Base-by-base conservation (phyloP, 805 yeast genomes). In the Tanozyma kutaoensis region DNA sequence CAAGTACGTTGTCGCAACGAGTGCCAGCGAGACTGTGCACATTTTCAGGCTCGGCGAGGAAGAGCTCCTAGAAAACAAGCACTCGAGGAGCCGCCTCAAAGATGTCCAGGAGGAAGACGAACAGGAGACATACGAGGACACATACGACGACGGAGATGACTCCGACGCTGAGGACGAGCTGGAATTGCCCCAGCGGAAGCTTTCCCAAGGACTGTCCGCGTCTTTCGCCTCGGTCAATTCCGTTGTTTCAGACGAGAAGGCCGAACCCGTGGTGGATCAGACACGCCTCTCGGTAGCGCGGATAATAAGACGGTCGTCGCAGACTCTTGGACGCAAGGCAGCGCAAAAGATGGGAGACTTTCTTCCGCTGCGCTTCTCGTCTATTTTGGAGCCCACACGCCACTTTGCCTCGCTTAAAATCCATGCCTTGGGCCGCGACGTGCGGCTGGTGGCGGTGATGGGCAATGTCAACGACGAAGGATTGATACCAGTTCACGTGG, bases 11-110 rank as follows among this genome's bases (percentile, higher is more conserved):
- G 69, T 82, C n/a, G 95, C 88, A 15, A 72, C 88, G 8, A 77
- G 93, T 15, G 72, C 93, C 2, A 82, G 93, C 13, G 93, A 81
- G 24, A 91, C 99, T 0, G 86, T 91, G 14, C 99, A 91, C 50
- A 72, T 91, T 21, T 91, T 88, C 61, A 66, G 85, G 31, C 51
- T 86, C 28, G 79, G 73, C 1, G 72, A 65, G 18, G 63, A 56
- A 10, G 66, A 59, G 40, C 49, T 62, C 2, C 40, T 59, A 24
- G 60, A 47, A 15, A 53, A 39, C 27, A 58, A 56, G 32, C 62
- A 57, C 25, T 46, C 45, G 27, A 39, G 43, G 21, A 52, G 46
- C 26, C 40, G 45, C 24, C 22, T 12, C 12, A n/a, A 5, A n/a
- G 22, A 10, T 8, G 19, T 19, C 9, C 25, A 34, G 11, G 51